These are phyloP conservation scores for Conidiobolus incongruus DNA, from an alignment of 371 early-diverging fungal genomes.

Conservation along the genomic window DNA sequence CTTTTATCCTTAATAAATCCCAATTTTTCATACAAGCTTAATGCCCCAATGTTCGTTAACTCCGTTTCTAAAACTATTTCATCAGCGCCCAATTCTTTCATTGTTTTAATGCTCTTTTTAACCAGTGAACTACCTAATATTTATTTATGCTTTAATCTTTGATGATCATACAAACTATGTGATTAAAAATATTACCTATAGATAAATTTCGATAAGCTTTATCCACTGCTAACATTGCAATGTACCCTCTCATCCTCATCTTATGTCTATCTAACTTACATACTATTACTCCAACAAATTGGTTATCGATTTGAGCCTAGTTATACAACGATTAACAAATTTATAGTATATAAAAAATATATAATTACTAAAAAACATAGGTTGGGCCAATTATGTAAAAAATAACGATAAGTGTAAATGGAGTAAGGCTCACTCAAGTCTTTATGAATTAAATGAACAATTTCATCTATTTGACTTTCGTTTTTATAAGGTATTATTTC, in stretches of 20 bases:
- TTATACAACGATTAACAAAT: not conserved
- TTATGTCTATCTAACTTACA: conserved; percentile 68
- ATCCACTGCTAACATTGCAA: conserved; percentile 87
- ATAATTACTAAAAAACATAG: conserved; percentile 49
- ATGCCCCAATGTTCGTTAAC: conserved; percentile 62
- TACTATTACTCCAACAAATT: conserved; percentile 67
- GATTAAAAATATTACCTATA: conserved; percentile 42
- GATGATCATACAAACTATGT: no score
- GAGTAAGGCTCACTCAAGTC: conserved; percentile 92
- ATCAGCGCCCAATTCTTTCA: conserved; percentile 58
- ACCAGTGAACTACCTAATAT: no score
- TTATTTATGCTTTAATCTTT: conserved; percentile 24
- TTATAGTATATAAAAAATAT: not conserved
- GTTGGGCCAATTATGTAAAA: conserved; percentile 73
- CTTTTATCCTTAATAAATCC: conserved; percentile 88
- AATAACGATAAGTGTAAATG: conserved; percentile 88
- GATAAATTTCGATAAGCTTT: conserved; percentile 49
- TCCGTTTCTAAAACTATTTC: conserved; percentile 92
- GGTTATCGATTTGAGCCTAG: no score
- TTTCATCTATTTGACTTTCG: conserved; percentile 21
- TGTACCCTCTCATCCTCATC: conserved; percentile 64
- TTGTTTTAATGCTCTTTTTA: conserved; percentile 35
- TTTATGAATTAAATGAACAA: conserved; percentile 59
- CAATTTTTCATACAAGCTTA: conserved; percentile 68
- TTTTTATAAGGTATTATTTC: no score